phyloP scores from a whole-genome alignment of 306 rosid genomes.

The Morella rubra region DNA sequence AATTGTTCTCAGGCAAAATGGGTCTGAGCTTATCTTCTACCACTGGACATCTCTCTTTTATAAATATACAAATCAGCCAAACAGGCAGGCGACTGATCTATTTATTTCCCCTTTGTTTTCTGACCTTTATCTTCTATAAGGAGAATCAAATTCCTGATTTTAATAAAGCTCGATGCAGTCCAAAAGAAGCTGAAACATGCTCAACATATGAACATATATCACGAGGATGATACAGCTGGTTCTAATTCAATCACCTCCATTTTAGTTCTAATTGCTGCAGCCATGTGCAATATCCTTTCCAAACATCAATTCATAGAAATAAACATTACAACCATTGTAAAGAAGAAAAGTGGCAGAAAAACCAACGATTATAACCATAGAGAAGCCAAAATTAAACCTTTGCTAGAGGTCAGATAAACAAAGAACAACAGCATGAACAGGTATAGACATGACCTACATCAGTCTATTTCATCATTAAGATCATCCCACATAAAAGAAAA shows the following conservation, averaged over 20 bases:
- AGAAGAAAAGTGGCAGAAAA: not conserved
- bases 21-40: not conserved
- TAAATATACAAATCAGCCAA: not conserved
- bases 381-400: not conserved
- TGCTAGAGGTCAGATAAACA: too few relatives aligned
- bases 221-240: not conserved
- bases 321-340: not conserved
- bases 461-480: not conserved
- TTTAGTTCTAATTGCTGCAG: not conserved
- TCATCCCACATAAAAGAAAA: not conserved
- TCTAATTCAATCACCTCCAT: not conserved
- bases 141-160: constrained; percentile 4
- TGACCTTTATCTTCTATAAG: not conserved
- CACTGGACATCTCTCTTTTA: not conserved
- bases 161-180: constrained; percentile 10
- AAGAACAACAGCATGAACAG: too few relatives aligned
- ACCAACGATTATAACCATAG: not conserved
- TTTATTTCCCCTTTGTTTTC: not conserved
- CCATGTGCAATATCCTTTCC: not conserved
- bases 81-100: not conserved
- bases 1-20: not conserved
- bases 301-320: not conserved
- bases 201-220: not conserved
- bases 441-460: not conserved
- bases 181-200: constrained; percentile 10